Evolutionary conservation across 2,329 filamentous ascomycete species (phyloP).

Genomic region (Niveomyces coronatus): DNA sequence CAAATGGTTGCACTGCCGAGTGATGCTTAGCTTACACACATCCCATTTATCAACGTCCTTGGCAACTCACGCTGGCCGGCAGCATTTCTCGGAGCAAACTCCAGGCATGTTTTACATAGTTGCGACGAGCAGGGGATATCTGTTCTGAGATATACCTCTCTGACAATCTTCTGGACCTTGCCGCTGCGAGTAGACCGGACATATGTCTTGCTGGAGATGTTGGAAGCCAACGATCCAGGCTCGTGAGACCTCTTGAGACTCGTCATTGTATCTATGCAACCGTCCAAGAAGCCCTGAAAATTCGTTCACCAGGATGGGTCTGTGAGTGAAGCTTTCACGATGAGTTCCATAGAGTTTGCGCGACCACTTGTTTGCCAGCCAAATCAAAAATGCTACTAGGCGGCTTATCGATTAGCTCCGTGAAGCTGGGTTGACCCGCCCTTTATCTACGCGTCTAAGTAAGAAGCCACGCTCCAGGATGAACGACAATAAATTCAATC

Average conservation of each 20-base stretch:
- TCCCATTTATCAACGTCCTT: not conserved
- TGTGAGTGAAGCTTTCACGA: conserved; percentile 1
- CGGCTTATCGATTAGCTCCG: conserved; percentile 22
- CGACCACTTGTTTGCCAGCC: conserved; percentile 10
- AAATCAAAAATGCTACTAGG: conserved; percentile 17
- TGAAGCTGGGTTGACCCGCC: too few species aligned
- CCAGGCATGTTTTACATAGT: conserved; percentile 68
- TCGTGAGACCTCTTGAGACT: conserved; percentile 51
- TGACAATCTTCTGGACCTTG: conserved; percentile 97
- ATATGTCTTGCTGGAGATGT: conserved; percentile 91
- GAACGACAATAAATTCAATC: too few species aligned
- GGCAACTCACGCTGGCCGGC: conserved; percentile 55
- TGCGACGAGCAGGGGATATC: conserved; percentile 96
- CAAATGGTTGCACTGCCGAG: conserved; percentile 59
- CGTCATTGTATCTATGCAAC: conserved; percentile 38
- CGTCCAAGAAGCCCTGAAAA: not conserved
- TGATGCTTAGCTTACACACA: conserved; percentile 11
- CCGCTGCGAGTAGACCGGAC: conserved; percentile 89
- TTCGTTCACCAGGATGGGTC: not conserved
- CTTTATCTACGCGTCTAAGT: too few species aligned
- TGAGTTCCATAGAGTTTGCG: conserved; percentile 7
- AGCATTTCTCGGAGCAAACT: conserved; percentile 68
- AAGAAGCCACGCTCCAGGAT: too few species aligned
- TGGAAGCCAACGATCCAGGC: conserved; percentile 48
- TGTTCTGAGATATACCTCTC: conserved; percentile 88